Base-by-base conservation (phyloP, 2,329 filamentous ascomycete genomes). In the Cercospora sp. region DNA sequence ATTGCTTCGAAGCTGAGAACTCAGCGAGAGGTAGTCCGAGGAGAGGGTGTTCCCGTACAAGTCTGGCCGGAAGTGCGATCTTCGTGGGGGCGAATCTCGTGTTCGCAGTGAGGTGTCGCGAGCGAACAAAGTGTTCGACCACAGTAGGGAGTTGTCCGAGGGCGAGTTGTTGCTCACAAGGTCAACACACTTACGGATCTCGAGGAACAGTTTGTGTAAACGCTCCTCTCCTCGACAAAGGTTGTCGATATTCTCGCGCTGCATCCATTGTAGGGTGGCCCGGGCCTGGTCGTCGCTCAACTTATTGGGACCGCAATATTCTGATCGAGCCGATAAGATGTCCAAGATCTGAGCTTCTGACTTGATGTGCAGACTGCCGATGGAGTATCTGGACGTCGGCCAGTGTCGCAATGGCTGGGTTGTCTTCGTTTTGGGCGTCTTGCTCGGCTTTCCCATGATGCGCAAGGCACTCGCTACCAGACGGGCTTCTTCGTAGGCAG, bases 221-320 rank as follows among this genome's bases (percentile, higher is more conserved):
- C 95, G 85, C 80, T 99, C 95, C 78, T 99, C 95, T 5, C 94
- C 95, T 73, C 89, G 90, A 80, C 95, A 99, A 73, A 98, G 94
- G 76, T 97, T 97, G 78, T 96, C 93, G 33, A 98, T 90, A 13
- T 89, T 89, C 71, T 90, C 90, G 72, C 91, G 88, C 60, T 91
- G 88, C 63, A 98, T 84, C 93, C 94, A 99, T 65, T 89, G 88
- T 20, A 87, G 83, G 0, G 93, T 97, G 72, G 93, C 89, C 62
- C 96, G 92, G 0, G 94, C 90, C 78, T 98, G 95, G 65, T 97
- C 93, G 76, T 98, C 94, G n/a, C 92, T 94, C 12, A 99, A 85
- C 79, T 99, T 99, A 79, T 96, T 97, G 0, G 93, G 92, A 0
- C 95, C 94, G 12, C 94, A 94, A 73, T 97, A 92, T 63, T 92